Percentiles rank a stretch among this genome's conserved stretches.
These are phyloP conservation scores for Emergomyces pasteurianus DNA, from an alignment of 2,329 filamentous ascomycete species.

Conservation along the genomic window DNA sequence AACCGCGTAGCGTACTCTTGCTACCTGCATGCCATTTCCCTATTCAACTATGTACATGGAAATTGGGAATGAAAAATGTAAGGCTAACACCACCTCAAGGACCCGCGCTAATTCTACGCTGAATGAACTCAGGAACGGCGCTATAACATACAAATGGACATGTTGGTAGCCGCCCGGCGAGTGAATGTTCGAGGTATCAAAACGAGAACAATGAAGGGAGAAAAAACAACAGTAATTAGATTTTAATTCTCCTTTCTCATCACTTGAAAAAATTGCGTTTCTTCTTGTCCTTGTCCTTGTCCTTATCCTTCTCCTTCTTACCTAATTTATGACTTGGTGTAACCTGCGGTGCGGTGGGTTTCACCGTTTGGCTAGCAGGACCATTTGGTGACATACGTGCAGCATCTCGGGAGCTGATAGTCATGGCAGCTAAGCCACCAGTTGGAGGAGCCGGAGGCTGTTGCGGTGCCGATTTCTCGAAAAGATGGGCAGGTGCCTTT, in stretches of 20 bases:
- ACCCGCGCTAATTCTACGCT: conserved; percentile 1
- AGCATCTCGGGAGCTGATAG: conserved; percentile 23
- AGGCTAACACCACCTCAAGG: neutral
- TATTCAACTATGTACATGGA: neutral
- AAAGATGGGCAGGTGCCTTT: conserved; percentile 75
- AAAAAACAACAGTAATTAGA: neutral
- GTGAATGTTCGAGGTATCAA: neutral
- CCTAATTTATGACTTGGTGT: conserved; percentile 39
- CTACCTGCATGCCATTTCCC: neutral
- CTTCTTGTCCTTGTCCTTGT: conserved; percentile 39
- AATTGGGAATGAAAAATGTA: neutral
- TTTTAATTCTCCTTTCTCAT: neutral
- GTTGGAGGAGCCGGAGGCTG: conserved; percentile 13
- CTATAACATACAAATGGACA: neutral
- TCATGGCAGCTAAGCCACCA: conserved; percentile 26
- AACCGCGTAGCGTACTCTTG: neutral
- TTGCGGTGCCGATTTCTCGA: conserved; percentile 48
- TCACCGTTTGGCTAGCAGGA: neutral
- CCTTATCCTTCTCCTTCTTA: conserved; percentile 18
- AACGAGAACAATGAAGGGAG: neutral
- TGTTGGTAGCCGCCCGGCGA: neutral
- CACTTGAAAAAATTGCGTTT: conserved; percentile 45
- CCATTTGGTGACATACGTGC: conserved; percentile 5
- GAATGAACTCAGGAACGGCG: neutral
- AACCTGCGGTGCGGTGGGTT: neutral